Evolutionary conservation across 441 rosid species (phyloP), one percentile per base, ranked within the genome.

Genomic region (Mallotus japonicus): DNA sequence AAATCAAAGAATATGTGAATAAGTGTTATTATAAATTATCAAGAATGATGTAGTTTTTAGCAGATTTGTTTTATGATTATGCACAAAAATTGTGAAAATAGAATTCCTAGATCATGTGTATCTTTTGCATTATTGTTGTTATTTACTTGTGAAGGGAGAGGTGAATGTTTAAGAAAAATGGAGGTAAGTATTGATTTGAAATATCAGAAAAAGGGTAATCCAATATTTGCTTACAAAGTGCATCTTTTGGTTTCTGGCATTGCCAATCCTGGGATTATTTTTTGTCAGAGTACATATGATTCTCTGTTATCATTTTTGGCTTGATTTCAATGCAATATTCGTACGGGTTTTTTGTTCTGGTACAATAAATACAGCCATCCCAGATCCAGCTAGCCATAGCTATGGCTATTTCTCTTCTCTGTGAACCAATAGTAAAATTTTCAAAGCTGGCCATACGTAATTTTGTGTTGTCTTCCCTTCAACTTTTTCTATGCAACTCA

Each of bases 321-420:
- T 53, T 67, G 54, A 56, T 71, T 59, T 69, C 44, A 68, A 47
- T 51, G 75, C 62, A 70, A 74, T 73, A 73, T 73, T 77, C 78
- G 76, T 68, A 78, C 77, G n/a, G 16, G 3, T 13, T 66, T 73
- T 71, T 37, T 37, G 5, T 37, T 37, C 40, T 37, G 17, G 12
- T 50, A 12, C 17, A 8, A n/a, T 2, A 17, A 9, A 62, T 13
- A 37, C 67, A 28, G 1, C 8, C 3, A 28, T 19, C 15, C 55
- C 17, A 19, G 19, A 19, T 65, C 69, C 75, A 67, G 65, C 75
- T 77, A 50, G 32, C 20, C 49, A 61, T 22, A 53, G 74, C 44
- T 47, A 37, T 49, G 0, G 40, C 40, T 32, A 12, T 8, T 22
- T 50, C 15, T 40, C 10, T 42, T 46, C 49, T 10, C 63, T 77